These are phyloP conservation scores for Trebouxia sp. DNA, from an alignment of 139 green algal species.

Conservation along the genomic window DNA sequence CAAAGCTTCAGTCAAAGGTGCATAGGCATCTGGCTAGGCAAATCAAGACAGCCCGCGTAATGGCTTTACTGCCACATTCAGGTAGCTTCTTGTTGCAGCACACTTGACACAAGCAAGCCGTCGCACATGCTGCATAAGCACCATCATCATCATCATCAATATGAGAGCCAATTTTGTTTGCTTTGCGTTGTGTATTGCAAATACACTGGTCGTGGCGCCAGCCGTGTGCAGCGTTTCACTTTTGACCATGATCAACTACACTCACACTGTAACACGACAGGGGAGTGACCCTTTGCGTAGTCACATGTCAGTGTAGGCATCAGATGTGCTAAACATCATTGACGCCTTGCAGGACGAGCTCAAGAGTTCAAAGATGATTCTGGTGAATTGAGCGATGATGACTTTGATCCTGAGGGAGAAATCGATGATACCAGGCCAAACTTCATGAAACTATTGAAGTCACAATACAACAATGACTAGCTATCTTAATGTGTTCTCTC, in stretches of 20 bases:
- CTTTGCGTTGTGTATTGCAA: too few species aligned
- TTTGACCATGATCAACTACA: too few species aligned
- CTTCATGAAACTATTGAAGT: neutral
- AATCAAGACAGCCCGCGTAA: constrained; percentile 21
- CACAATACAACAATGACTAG: too few species aligned
- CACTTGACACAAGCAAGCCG: too few species aligned
- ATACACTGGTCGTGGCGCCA: too few species aligned
- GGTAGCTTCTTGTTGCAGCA: neutral
- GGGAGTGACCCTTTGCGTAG: neutral
- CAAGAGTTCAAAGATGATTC: neutral
- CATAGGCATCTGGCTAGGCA: constrained; percentile 21
- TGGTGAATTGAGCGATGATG: neutral
- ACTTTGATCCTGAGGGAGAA: neutral
- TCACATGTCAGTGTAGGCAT: neutral
- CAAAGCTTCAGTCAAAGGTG: neutral
- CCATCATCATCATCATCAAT: too few species aligned
- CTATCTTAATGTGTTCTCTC: too few species aligned
- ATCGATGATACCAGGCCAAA: neutral
- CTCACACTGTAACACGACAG: too few species aligned
- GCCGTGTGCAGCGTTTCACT: too few species aligned
- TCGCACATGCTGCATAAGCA: neutral
- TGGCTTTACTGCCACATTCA: constrained; percentile 15
- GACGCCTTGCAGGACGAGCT: neutral
- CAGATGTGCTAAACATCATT: neutral
- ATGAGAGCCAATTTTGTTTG: too few species aligned